These are phyloP conservation scores for Debaryomyces coudertii DNA, from an alignment of 1,139 yeast genomes.

Conservation along the genomic window DNA sequence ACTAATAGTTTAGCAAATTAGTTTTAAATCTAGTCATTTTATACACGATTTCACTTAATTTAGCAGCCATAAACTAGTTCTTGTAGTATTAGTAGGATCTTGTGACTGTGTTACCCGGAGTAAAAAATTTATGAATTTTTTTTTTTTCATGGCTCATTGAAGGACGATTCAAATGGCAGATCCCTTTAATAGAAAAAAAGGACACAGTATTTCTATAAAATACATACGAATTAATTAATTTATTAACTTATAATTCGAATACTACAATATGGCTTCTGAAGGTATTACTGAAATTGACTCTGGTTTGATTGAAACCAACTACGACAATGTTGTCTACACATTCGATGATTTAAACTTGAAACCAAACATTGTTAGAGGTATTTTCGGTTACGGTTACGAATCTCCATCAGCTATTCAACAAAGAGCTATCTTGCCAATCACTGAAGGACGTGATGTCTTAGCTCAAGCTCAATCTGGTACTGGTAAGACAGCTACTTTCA, in stretches of 20 bases:
- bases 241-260: slow-evolving; percentile 12
- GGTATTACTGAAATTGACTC: slow-evolving; percentile 85
- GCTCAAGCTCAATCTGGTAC: slow-evolving; percentile 99
- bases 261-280: slow-evolving; percentile 40
- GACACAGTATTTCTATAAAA: slow-evolving; percentile 3
- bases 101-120: slow-evolving; percentile 23
- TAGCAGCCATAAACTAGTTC: background rate
- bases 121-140: slow-evolving; percentile 19
- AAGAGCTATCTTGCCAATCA: slow-evolving; percentile 96
- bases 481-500: slow-evolving; percentile 99
- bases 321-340: slow-evolving; percentile 92
- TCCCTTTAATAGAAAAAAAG: slow-evolving; percentile 4
- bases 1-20: slow-evolving; percentile 14
- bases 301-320: slow-evolving; percentile 89
- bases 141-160: slow-evolving; percentile 12
- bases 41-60: background rate
- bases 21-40: background rate
- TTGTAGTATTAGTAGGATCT: background rate
- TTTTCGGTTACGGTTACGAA: slow-evolving; percentile 98
- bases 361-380: slow-evolving; percentile 79
- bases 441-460: slow-evolving; percentile 94
- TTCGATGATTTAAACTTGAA: slow-evolving; percentile 87
- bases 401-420: slow-evolving; percentile 97
- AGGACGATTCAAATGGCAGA: slow-evolving; percentile 4
- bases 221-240: slow-evolving; percentile 5